phyloP scores from a whole-genome alignment of 768 basidiomycete genomes.

The Leccinum subgranulosum region DNA sequence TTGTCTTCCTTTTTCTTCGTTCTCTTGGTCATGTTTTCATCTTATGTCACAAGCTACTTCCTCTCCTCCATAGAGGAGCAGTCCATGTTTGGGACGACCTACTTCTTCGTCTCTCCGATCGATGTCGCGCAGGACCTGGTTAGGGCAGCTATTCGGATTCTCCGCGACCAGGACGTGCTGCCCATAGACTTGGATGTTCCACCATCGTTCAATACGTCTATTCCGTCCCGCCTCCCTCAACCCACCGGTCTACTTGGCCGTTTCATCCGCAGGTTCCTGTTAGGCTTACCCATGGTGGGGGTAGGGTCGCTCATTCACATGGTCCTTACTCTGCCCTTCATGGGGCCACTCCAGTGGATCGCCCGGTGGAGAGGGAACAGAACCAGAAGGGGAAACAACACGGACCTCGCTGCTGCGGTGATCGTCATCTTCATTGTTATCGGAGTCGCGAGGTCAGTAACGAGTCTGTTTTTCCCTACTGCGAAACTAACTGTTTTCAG shows the following conservation, averaged over 20 bases:
- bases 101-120: conserved; percentile 49
- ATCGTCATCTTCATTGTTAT: conserved; percentile 57
- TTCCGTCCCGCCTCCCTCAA: conserved; percentile 21
- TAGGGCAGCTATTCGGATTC: conserved; percentile 57
- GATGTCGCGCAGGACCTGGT: conserved; percentile 61
- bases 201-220: conserved; percentile 13
- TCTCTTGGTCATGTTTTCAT: conserved; percentile 61
- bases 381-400: conserved; percentile 48
- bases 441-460: conserved; percentile 58
- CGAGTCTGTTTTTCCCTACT: not conserved
- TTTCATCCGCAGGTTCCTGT: conserved; percentile 66
- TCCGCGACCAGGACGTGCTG: conserved; percentile 53
- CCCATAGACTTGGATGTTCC: conserved; percentile 25
- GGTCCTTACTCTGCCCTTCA: conserved; percentile 59
- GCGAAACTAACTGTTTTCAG: conserved; percentile 35
- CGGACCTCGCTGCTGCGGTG: conserved; percentile 65
- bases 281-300: conserved; percentile 77
- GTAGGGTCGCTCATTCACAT: conserved; percentile 74
- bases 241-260: conserved; percentile 49
- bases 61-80: conserved; percentile 60
- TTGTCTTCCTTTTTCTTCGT: conserved; percentile 63
- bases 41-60: conserved; percentile 67
- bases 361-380: conserved; percentile 61
- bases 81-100: conserved; percentile 33
- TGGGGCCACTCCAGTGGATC: conserved; percentile 68